A percentile compares a stretch with the other conserved stretches of the same genome.
Evolutionary conservation across 805 yeast genomes (phyloP).

Genomic region (Yamadazyma insecticola): DNA sequence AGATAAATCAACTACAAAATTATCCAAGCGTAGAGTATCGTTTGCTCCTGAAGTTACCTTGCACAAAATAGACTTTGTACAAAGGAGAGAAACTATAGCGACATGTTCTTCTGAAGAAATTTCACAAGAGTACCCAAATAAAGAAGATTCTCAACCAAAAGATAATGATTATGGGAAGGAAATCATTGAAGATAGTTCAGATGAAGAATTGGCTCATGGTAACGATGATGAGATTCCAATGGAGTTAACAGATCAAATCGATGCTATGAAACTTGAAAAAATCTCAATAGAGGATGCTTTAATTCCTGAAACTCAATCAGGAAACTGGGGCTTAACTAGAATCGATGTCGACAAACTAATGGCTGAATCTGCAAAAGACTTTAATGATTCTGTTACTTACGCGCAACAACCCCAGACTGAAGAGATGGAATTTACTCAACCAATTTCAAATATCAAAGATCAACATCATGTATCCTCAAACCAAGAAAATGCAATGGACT

Average conservation of each 20-base stretch:
- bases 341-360: too few species aligned
- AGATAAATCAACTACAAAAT: background rate
- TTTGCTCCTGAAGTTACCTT: conserved; percentile 74
- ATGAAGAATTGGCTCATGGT: background rate
- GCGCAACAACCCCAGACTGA: too few species aligned
- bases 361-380: too few species aligned
- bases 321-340: background rate
- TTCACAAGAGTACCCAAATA: background rate
- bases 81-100: conserved; percentile 28
- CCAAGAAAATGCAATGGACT: conserved; percentile 10
- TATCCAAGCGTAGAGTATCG: conserved; percentile 53
- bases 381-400: too few species aligned
- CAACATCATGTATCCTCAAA: background rate
- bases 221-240: background rate
- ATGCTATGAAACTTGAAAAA: conserved; percentile 1
- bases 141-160: background rate
- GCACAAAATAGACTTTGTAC: conserved; percentile 47
- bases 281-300: background rate
- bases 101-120: conserved; percentile 8
- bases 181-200: background rate
- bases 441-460: conserved; percentile 2
- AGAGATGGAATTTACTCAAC: conserved; percentile 13
- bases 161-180: conserved; percentile 1
- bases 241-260: conserved; percentile 5
- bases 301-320: background rate